Percentiles rank a stretch among this genome's conserved stretches.
Evolutionary conservation across 148 eudicot genomes (phyloP).

Genomic region (Camellia japonica): DNA sequence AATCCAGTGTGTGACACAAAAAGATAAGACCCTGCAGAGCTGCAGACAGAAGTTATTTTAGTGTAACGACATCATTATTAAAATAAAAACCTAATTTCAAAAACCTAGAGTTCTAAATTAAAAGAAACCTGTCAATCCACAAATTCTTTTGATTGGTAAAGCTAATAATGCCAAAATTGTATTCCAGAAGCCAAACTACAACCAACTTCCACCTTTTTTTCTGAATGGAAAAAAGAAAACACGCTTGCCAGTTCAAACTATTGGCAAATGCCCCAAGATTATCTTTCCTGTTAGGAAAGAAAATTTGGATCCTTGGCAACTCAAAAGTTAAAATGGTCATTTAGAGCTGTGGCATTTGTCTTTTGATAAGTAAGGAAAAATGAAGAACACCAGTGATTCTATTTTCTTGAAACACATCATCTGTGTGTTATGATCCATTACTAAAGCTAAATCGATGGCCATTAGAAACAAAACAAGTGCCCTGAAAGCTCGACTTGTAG

Average conservation of each 20-base stretch:
- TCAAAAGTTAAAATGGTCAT: neutral
- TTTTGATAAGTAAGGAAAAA: neutral
- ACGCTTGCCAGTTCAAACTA: neutral
- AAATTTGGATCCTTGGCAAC: neutral
- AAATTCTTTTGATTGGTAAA: neutral
- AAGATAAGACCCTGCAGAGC: slow-evolving; percentile 83
- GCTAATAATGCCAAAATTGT: slow-evolving; percentile 3
- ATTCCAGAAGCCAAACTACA: slow-evolving; percentile 2
- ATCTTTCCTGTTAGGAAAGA: neutral
- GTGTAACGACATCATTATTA: slow-evolving; percentile 1
- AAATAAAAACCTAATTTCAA: neutral
- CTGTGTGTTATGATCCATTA: slow-evolving; percentile 31
- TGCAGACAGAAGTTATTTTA: slow-evolving; percentile 36
- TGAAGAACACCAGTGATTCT: slow-evolving; percentile 56
- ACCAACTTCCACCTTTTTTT: neutral
- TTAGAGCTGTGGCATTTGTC: slow-evolving; percentile 1
- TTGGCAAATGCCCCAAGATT: neutral
- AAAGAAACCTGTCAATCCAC: neutral
- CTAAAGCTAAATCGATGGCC: slow-evolving; percentile 37
- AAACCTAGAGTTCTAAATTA: neutral
- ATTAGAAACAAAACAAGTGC: slow-evolving; percentile 54
- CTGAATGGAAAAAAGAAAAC: slow-evolving; percentile 3
- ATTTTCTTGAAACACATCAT: slow-evolving; percentile 39
- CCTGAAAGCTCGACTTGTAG: slow-evolving; percentile 39
- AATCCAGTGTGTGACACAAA: slow-evolving; percentile 96